Base-by-base conservation (phyloP, 2,329 filamentous ascomycete genomes). In the Phyllosticta paracitricarpa region DNA sequence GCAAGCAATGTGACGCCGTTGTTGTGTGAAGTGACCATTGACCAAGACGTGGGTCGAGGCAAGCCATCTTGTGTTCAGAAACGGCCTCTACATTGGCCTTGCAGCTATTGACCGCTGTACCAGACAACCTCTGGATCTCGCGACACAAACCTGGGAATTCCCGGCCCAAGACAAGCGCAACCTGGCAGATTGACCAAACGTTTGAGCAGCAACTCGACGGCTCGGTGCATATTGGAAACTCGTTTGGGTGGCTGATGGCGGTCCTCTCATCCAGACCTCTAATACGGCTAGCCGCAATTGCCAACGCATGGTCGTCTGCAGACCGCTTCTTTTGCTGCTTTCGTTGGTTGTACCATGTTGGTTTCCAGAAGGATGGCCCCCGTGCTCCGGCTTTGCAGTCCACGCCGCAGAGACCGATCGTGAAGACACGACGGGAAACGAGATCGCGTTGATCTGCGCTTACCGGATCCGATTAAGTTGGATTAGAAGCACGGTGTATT, bases 391-490 rank as follows among this genome's bases (percentile, higher is more conserved):
- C 58, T 7, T 30, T 48, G 28, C 58, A 19, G 25, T 48, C n/a
- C n/a, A 9, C 25, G 40, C 53, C 58, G 58, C 17, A 48, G 33
- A 60, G 53, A 54, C 58, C 56, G 54, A 61, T 33, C 52, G 17
- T 57, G 59, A 61, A 61, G 59, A 61, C 51, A 7, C 25, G 6
- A 40, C 40, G 59, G 48, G 14, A 19, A 35, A 25, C 59, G 51
- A 14, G 59, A 61, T 57, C 59, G 59, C 53, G 26, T 30, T 22
- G 55, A 61, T 61, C 59, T 57, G 51, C 59, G 55, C 55, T 54
- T 28, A 30, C 59, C 55, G 40, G 59, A 61, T 61, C 55, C 48
- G 59, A 61, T 57, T 40, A 56, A 53, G 56, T 61, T 61, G 25
- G 35, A 30, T 35, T 51, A 24, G 54, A 55, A 17, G 2, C 54